phyloP scores from a whole-genome alignment of 2,329 filamentous ascomycete genomes.

The Trichoderma asperellum region DNA sequence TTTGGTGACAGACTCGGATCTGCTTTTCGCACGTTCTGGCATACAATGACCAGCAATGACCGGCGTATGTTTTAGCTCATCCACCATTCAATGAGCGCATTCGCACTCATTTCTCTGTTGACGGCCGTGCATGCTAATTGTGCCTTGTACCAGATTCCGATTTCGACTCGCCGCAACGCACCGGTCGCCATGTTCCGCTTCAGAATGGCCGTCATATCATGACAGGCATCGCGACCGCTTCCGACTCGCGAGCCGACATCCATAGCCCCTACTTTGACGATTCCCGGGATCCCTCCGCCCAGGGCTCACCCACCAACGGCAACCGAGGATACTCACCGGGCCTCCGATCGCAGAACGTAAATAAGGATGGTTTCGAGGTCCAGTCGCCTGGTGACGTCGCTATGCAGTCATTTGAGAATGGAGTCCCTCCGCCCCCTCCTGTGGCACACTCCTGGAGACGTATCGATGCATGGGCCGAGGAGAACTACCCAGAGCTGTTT shows the following conservation, averaged over 20 bases:
- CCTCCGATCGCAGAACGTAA: conserved; percentile 72
- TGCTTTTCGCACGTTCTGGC: conserved; percentile 91
- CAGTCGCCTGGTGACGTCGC: conserved; percentile 82
- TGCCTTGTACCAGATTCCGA: conserved; percentile 69
- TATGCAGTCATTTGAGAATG: conserved; percentile 95
- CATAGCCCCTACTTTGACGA: conserved; percentile 80
- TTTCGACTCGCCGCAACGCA: conserved; percentile 90
- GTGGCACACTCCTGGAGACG: conserved; percentile 89
- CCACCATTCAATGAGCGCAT: background rate
- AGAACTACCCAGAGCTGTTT: conserved; percentile 91
- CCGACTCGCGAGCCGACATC: conserved; percentile 86
- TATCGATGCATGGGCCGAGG: conserved; percentile 92
- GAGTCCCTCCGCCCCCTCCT: conserved; percentile 85
- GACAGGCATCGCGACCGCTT: conserved; percentile 85
- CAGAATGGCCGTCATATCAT: conserved; percentile 81
- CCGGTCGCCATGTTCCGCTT: conserved; percentile 86
- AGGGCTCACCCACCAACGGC: conserved; percentile 38
- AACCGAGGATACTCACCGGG: conserved; percentile 79
- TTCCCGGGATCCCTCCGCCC: conserved; percentile 54
- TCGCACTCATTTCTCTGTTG: background rate
- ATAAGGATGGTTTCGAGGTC: conserved; percentile 69
- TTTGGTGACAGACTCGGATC: conserved; percentile 60
- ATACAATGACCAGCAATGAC: conserved; percentile 78
- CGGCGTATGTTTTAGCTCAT: conserved; percentile 56
- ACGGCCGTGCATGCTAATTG: conserved; percentile 13